phyloP scores from a whole-genome alignment of 805 yeast species.

The Candida takata region DNA sequence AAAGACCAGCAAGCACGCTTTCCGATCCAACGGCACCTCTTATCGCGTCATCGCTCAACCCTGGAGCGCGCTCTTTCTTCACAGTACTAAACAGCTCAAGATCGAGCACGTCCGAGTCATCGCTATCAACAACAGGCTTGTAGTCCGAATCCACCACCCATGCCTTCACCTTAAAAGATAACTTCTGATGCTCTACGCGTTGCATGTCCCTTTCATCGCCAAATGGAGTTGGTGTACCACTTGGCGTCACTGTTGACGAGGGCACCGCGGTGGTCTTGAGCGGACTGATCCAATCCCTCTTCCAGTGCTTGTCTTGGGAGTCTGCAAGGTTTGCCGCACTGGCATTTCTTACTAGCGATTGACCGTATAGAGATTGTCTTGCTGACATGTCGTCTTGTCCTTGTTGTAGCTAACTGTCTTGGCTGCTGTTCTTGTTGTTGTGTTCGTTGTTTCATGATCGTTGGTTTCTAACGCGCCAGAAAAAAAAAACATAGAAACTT shows the following conservation, averaged over 20 bases:
- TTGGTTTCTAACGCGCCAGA: too few relatives aligned
- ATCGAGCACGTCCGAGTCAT: constrained; percentile 38
- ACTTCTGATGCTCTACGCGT: constrained; percentile 10
- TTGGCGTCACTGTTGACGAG: constrained; percentile 16
- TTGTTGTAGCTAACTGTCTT: too few relatives aligned
- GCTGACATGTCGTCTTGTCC: constrained; percentile 12
- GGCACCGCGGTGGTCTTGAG: constrained; percentile 6
- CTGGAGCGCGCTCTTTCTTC: constrained; percentile 8
- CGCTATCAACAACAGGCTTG: constrained; percentile 27
- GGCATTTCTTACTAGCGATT: constrained; percentile 24
- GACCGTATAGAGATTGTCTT: constrained; percentile 22
- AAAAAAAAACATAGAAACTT: too few relatives aligned
- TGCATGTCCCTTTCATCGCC: constrained; percentile 19
- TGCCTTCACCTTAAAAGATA: constrained; percentile 25
- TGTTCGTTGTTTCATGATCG: too few relatives aligned
- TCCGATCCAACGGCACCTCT: constrained; percentile 47
- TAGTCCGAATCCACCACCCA: constrained; percentile 25
- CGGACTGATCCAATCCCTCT: constrained; percentile 23
- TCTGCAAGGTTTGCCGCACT: constrained; percentile 16
- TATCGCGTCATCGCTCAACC: constrained; percentile 39
- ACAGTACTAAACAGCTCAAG: constrained; percentile 21
- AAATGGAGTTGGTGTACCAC: constrained; percentile 22
- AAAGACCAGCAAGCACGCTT: constrained; percentile 40
- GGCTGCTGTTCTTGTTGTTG: too few relatives aligned
- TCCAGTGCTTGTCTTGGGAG: constrained; percentile 22